A percentile compares a stretch with the other conserved stretches of the same genome.
These are phyloP conservation scores for Gelatoporia subvermispora DNA, from an alignment of 768 basidiomycete genomes.

Conservation along the genomic window DNA sequence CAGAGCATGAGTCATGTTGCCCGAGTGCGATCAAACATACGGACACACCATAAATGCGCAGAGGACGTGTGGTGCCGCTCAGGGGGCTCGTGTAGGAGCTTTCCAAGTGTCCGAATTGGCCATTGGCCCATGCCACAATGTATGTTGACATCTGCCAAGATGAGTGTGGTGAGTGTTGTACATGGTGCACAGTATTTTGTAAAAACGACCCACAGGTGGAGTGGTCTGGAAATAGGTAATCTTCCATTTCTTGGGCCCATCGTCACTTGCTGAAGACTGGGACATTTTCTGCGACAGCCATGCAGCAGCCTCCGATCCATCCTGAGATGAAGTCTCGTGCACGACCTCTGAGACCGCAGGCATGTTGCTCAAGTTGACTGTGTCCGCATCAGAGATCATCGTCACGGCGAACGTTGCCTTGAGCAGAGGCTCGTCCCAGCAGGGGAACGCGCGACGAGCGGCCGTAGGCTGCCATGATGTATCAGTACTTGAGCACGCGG, in stretches of 20 bases:
- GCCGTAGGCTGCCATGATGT: conserved; percentile 60
- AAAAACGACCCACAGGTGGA: conserved; percentile 49
- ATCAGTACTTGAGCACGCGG: neutral
- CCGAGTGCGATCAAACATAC: neutral
- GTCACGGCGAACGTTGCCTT: conserved; percentile 81
- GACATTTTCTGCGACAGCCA: conserved; percentile 33
- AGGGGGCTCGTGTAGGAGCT: conserved; percentile 74
- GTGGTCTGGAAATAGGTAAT: conserved; percentile 77
- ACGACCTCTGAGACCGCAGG: conserved; percentile 58
- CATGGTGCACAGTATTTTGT: neutral
- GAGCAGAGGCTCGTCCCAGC: conserved; percentile 90
- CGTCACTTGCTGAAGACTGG: conserved; percentile 33
- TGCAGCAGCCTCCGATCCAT: conserved; percentile 7
- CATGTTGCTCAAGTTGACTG: conserved; percentile 87
- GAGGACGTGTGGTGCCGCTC: conserved; percentile 72
- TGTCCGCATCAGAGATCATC: conserved; percentile 72
- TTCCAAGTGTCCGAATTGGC: conserved; percentile 69
- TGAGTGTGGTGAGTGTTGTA: no score
- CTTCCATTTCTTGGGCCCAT: conserved; percentile 52
- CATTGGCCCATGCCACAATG: conserved; percentile 85
- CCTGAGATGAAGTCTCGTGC: conserved; percentile 23
- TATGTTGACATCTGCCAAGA: conserved; percentile 69
- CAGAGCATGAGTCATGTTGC: conserved; percentile 5
- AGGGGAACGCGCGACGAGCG: conserved; percentile 78
- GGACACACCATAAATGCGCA: conserved; percentile 71